Conservation (phyloP, 345 rosid genomes). For the Populus tremula region DNA sequence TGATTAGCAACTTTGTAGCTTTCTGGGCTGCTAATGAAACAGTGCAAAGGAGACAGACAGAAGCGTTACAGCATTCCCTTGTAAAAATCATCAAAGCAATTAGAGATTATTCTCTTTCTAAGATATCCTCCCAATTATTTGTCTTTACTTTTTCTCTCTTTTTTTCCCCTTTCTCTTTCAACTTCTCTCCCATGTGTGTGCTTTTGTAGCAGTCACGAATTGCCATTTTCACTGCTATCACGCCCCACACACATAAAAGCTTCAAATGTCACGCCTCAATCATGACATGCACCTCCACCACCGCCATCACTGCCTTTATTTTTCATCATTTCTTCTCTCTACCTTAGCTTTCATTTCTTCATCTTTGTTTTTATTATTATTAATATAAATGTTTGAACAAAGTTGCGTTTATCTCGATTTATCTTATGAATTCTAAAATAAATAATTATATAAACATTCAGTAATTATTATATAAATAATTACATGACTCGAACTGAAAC, state of each 20-base stretch:
- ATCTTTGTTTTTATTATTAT: background rate
- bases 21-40: background rate
- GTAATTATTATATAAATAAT: too few relatives aligned
- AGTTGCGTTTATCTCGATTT: too few relatives aligned
- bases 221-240: conserved; percentile 23
- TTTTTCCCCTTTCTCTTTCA: background rate
- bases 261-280: conserved; percentile 37
- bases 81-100: background rate
- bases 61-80: background rate
- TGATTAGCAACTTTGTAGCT: background rate
- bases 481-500: too few relatives aligned
- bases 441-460: too few relatives aligned
- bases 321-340: background rate
- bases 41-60: background rate
- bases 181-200: conserved; percentile 6
- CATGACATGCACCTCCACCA: conserved; percentile 45
- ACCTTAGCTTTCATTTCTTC: background rate
- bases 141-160: background rate
- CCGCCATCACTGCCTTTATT: background rate
- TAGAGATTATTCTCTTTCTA: background rate
- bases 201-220: conserved; percentile 13
- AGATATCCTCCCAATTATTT: background rate
- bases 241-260: conserved; percentile 15
- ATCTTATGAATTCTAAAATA: too few relatives aligned
- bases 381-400: too few relatives aligned